Evolutionary conservation across 2,329 filamentous ascomycete species (phyloP).

Genomic region (Chrysoporthe austroafricana): DNA sequence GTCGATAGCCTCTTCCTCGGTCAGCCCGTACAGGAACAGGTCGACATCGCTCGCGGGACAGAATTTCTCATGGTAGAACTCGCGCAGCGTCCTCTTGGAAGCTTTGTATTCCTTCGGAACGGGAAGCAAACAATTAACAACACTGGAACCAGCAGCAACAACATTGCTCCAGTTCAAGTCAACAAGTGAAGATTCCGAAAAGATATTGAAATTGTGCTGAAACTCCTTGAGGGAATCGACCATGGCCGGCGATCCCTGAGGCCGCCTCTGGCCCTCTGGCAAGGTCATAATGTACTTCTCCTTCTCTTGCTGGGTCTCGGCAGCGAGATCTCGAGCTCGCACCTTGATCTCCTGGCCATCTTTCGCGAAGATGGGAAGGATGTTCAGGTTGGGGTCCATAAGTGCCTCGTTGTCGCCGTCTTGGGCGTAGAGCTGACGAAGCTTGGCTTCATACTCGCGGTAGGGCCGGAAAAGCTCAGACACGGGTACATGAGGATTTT

Average conservation of each 20-base stretch:
- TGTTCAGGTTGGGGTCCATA: conserved; percentile 61
- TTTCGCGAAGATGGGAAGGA: conserved; percentile 67
- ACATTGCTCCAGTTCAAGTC: conserved; percentile 84
- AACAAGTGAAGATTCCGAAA: conserved; percentile 75
- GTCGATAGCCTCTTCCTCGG: conserved; percentile 75
- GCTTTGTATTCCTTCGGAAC: conserved; percentile 64
- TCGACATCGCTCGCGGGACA: conserved; percentile 87
- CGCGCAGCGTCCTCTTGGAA: conserved; percentile 65
- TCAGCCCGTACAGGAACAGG: conserved; percentile 80
- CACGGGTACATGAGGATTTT: conserved; percentile 58
- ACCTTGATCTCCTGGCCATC: conserved; percentile 62
- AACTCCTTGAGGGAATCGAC: conserved; percentile 72
- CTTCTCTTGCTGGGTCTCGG: conserved; percentile 63
- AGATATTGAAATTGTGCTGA: conserved; percentile 77
- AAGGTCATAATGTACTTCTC: conserved; percentile 73
- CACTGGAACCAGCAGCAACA: conserved; percentile 78
- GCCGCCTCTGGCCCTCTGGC: conserved; percentile 62
- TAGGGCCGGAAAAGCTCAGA: conserved; percentile 66
- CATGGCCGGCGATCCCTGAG: conserved; percentile 67
- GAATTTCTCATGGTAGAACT: conserved; percentile 82
- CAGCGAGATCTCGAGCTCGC: conserved; percentile 61
- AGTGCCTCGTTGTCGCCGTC: conserved; percentile 63
- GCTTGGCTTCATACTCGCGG: conserved; percentile 67
- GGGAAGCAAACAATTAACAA: conserved; percentile 77
- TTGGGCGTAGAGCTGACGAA: conserved; percentile 72